phyloP scores from a whole-genome alignment of 768 basidiomycete genomes.

The Lactarius hatsudake region DNA sequence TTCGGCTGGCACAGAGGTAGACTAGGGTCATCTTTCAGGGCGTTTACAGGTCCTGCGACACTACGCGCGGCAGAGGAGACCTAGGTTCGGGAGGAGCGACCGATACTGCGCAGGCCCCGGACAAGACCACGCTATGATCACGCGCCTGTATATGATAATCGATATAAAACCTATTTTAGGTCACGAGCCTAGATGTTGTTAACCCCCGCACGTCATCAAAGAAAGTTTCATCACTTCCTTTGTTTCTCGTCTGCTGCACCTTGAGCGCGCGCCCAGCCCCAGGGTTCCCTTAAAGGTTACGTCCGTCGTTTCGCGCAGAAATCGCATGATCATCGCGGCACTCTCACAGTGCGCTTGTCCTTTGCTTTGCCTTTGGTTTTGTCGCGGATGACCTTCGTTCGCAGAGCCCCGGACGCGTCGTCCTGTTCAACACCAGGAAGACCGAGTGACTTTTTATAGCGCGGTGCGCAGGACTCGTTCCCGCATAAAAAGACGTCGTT shows the following conservation, averaged over 20 bases:
- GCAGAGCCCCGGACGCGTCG: slow-evolving; percentile 83
- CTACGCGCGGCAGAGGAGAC: no score
- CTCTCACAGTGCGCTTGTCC: slow-evolving; percentile 57
- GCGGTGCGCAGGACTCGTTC: slow-evolving; percentile 68
- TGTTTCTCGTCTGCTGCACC: neutral
- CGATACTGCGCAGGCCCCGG: no score
- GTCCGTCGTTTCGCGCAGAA: slow-evolving; percentile 87
- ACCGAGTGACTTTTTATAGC: slow-evolving; percentile 80
- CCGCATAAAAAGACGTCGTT: slow-evolving; percentile 74
- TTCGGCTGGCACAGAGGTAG: no score
- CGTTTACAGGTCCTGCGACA: no score
- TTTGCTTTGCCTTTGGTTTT: neutral
- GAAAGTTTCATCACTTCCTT: slow-evolving; percentile 46
- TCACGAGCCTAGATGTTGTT: no score
- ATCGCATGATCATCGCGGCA: slow-evolving; percentile 91
- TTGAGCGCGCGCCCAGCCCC: slow-evolving; percentile 43
- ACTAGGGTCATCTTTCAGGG: no score
- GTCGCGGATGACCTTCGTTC: neutral
- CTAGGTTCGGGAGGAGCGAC: no score
- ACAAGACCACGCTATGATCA: no score
- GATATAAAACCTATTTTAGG: no score
- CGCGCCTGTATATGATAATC: no score
- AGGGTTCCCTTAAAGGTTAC: slow-evolving; percentile 85
- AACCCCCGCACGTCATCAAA: slow-evolving; percentile 50
- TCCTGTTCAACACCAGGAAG: slow-evolving; percentile 81